Percentiles rank a stretch among this genome's conserved stretches.
These are phyloP conservation scores for Ceratobasidium papillatum DNA, from an alignment of 1,284 basidiomycete genomes.

Conservation along the genomic window DNA sequence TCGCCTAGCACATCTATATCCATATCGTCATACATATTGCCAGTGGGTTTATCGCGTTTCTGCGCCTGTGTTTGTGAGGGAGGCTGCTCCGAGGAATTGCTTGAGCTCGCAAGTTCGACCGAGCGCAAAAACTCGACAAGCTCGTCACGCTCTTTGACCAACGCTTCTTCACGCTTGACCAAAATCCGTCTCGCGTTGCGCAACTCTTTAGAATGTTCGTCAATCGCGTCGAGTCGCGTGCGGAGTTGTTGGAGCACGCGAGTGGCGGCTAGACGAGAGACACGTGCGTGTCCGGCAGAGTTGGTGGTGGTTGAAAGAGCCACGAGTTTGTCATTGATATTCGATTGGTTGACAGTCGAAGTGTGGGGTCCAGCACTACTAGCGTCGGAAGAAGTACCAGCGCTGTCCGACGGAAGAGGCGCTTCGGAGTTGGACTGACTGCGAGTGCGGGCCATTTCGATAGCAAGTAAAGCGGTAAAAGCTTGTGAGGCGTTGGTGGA, in stretches of 20 bases:
- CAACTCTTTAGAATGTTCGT: constrained; percentile 13
- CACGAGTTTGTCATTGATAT: background rate
- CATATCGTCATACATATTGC: background rate
- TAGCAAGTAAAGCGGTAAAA: background rate
- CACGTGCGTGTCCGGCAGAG: background rate
- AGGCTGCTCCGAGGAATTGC: background rate
- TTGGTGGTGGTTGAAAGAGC: background rate
- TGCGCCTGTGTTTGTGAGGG: background rate
- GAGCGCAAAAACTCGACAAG: constrained; percentile 21
- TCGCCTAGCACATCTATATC: background rate
- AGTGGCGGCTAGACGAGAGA: background rate
- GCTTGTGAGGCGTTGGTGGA: background rate
- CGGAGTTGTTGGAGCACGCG: constrained; percentile 10
- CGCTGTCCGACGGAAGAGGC: background rate
- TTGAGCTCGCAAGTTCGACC: constrained; percentile 8
- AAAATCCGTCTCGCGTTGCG: constrained; percentile 4
- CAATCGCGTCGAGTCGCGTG: constrained; percentile 13
- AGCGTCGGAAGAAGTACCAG: background rate
- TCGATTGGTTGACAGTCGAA: background rate
- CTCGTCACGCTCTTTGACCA: constrained; percentile 16
- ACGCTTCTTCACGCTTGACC: constrained; percentile 2
- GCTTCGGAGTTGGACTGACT: constrained; percentile 7
- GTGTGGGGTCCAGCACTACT: background rate
- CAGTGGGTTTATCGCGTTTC: background rate
- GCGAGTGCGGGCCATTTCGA: constrained; percentile 13